Percentiles rank a stretch among this genome's conserved stretches.
phyloP scores from a whole-genome alignment of 116 monocot species.

The Cymodocea nodosa region DNA sequence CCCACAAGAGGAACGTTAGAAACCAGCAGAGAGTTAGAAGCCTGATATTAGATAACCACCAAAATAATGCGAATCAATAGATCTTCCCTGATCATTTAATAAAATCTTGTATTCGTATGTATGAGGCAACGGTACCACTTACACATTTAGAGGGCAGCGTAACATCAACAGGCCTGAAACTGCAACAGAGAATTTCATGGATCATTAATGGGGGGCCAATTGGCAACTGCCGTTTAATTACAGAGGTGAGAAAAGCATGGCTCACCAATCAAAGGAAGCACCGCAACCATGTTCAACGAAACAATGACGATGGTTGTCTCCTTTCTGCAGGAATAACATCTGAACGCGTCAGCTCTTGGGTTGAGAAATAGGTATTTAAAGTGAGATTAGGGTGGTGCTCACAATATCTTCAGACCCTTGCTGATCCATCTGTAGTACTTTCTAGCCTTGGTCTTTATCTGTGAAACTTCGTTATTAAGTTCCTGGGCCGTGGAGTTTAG shows the following conservation, averaged over 20 bases:
- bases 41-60: constrained; percentile 21
- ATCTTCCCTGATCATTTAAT: not conserved
- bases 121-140: constrained; percentile 16
- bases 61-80: not conserved
- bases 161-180: constrained; percentile 28
- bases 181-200: constrained; percentile 9
- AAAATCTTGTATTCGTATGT: not conserved
- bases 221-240: no score
- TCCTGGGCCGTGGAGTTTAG: constrained; percentile 35
- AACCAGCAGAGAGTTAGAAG: constrained; percentile 65
- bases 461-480: constrained; percentile 38
- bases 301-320: constrained; percentile 31
- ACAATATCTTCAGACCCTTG: constrained; percentile 75
- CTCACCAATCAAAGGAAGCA: constrained; percentile 48
- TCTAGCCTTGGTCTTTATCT: constrained; percentile 47
- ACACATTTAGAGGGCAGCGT: constrained; percentile 26
- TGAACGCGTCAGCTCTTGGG: not conserved
- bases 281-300: constrained; percentile 22
- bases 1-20: constrained; percentile 60
- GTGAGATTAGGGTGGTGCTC: constrained; percentile 9
- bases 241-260: not conserved
- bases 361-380: no score
- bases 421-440: constrained; percentile 35
- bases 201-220: not conserved
- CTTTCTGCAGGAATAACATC: constrained; percentile 28